Conservation (phyloP, 164 flowering plant species). For the Umbilicus rupestris region DNA sequence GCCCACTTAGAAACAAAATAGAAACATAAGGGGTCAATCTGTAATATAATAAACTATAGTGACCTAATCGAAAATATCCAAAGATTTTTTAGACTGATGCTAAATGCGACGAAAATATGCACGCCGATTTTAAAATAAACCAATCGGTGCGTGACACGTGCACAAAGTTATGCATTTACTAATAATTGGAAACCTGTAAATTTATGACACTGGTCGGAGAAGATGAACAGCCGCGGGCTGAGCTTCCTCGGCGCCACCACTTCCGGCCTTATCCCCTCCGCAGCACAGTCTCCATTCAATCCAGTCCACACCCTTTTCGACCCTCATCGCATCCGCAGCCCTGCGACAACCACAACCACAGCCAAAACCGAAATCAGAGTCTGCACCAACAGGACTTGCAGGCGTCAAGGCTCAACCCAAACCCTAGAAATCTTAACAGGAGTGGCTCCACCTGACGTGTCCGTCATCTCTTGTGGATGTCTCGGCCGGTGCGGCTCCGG, state of each 20-base stretch:
- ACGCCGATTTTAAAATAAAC: too few relatives aligned
- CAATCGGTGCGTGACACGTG: too few relatives aligned
- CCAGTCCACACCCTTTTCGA: not conserved
- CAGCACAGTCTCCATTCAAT: not conserved
- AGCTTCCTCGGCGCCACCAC: not conserved
- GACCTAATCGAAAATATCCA: not conserved
- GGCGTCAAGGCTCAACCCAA: conserved; percentile 62
- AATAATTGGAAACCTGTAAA: not conserved
- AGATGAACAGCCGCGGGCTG: not conserved
- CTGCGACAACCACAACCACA: not conserved
- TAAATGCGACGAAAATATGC: too few relatives aligned
- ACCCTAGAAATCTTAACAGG: conserved; percentile 49
- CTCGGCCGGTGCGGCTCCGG: conserved; percentile 84
- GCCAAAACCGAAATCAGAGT: conserved; percentile 46
- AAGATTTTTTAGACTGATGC: too few relatives aligned
- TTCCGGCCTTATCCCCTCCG: not conserved
- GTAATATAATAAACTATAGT: not conserved
- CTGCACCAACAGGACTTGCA: conserved; percentile 66
- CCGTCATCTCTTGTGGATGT: conserved; percentile 75
- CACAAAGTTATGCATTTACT: too few relatives aligned
- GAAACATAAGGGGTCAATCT: not conserved
- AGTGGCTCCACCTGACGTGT: conserved; percentile 45
- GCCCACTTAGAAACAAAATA: not conserved
- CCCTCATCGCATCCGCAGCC: not conserved
- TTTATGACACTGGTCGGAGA: not conserved